Evolutionary conservation across 306 rosid genomes (phyloP).

Genomic region (Cucurbita argyrosperma): DNA sequence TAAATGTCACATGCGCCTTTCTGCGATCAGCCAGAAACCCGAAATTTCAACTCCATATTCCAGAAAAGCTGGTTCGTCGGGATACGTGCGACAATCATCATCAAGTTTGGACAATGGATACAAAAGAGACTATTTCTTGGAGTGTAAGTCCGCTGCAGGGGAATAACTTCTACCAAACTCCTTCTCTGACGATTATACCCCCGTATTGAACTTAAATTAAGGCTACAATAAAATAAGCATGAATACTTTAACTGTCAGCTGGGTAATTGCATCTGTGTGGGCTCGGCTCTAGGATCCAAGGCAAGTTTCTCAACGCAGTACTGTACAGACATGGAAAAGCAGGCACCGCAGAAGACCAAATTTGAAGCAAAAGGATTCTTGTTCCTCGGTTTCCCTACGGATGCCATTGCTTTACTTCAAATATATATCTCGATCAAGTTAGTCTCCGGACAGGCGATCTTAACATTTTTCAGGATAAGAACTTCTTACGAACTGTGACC

Average conservation of each 20-base stretch:
- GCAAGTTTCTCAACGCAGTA: background rate
- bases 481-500: background rate
- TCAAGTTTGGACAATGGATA: background rate
- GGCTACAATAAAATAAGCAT: background rate
- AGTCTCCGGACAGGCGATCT: background rate
- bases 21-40: background rate
- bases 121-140: background rate
- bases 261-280: constrained; percentile 12
- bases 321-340: background rate
- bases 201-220: background rate
- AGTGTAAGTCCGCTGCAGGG: background rate
- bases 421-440: background rate
- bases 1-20: constrained; percentile 1
- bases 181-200: constrained; percentile 5
- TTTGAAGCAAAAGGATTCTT: constrained; percentile 19
- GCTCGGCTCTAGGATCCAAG: background rate
- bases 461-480: background rate
- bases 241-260: constrained; percentile 7
- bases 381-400: background rate
- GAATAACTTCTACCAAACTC: constrained; percentile 2
- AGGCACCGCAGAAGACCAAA: background rate
- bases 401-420: background rate
- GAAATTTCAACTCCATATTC: constrained; percentile 5
- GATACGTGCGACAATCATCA: constrained; percentile 6
- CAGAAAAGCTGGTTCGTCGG: constrained; percentile 9